A percentile compares a stretch with the other conserved stretches of the same genome.
Evolutionary conservation across 1,139 yeast species (phyloP).

Genomic region (Torulaspora globosa): DNA sequence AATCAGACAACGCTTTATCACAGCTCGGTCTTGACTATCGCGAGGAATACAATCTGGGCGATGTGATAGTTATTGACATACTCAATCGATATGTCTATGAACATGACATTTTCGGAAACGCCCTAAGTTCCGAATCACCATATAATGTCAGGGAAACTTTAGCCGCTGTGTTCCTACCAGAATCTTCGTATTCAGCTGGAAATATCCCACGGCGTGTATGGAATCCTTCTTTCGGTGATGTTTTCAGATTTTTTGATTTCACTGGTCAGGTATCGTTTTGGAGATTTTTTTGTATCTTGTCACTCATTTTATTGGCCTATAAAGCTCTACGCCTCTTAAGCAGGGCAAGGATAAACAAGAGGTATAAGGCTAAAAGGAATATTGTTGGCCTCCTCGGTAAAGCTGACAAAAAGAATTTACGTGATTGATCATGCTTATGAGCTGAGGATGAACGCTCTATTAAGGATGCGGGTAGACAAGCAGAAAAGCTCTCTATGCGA

Average conservation of each 20-base stretch:
- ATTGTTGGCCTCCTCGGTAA: constrained; percentile 26
- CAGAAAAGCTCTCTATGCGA: background rate
- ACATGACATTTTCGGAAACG: constrained; percentile 35
- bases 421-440: constrained; percentile 9
- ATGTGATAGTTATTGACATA: constrained; percentile 41
- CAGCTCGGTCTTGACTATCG: constrained; percentile 45
- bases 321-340: constrained; percentile 9
- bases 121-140: constrained; percentile 24
- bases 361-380: constrained; percentile 25
- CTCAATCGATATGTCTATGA: constrained; percentile 38
- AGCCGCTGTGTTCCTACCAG: constrained; percentile 23
- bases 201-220: constrained; percentile 16
- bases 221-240: constrained; percentile 45
- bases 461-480: too few species aligned
- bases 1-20: constrained; percentile 37
- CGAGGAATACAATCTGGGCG: constrained; percentile 45
- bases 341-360: constrained; percentile 12
- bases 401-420: constrained; percentile 9
- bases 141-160: constrained; percentile 22
- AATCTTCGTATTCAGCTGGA: constrained; percentile 2
- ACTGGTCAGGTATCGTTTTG: constrained; percentile 43
- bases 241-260: constrained; percentile 43
- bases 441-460: background rate
- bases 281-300: constrained; percentile 40
- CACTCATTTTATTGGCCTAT: constrained; percentile 6